Evolutionary conservation across 2,329 filamentous ascomycete genomes (phyloP).

Genomic region (Nemania sp.): DNA sequence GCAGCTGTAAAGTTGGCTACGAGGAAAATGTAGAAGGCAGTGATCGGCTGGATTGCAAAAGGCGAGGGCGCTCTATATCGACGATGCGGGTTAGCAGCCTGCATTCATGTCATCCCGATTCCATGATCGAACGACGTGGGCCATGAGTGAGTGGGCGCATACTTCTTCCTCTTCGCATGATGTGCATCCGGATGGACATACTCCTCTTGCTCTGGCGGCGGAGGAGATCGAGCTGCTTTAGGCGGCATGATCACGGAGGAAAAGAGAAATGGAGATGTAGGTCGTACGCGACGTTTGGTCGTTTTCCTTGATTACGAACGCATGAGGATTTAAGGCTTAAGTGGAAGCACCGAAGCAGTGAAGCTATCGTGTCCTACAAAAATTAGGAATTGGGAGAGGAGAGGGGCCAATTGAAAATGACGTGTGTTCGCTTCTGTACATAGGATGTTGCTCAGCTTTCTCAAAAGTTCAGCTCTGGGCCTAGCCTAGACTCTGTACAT

Average conservation of each 20-base stretch:
- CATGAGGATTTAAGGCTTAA: constrained; percentile 8
- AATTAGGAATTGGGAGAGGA: constrained; percentile 15
- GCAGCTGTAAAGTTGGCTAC: constrained; percentile 80
- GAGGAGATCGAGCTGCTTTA: constrained; percentile 22
- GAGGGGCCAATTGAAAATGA: constrained; percentile 42
- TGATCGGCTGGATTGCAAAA: constrained; percentile 76
- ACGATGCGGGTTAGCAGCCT: constrained; percentile 25
- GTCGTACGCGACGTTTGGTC: neutral
- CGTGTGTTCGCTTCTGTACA: constrained; percentile 30
- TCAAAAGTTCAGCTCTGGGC: constrained; percentile 13
- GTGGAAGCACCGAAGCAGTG: constrained; percentile 6
- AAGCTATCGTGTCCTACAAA: constrained; percentile 30
- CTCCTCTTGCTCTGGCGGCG: constrained; percentile 35
- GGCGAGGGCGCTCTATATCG: constrained; percentile 60
- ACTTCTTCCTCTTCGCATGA: constrained; percentile 53
- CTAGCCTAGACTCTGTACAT: neutral
- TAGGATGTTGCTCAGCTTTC: constrained; percentile 23
- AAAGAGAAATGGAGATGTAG: neutral
- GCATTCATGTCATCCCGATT: neutral
- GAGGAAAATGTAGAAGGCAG: constrained; percentile 85
- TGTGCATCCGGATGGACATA: constrained; percentile 49
- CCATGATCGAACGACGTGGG: neutral
- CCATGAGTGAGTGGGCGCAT: constrained; percentile 26
- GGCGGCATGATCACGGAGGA: constrained; percentile 43
- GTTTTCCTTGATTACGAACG: neutral